phyloP scores from a whole-genome alignment of 768 basidiomycete genomes.

The Lenzites betulinus region DNA sequence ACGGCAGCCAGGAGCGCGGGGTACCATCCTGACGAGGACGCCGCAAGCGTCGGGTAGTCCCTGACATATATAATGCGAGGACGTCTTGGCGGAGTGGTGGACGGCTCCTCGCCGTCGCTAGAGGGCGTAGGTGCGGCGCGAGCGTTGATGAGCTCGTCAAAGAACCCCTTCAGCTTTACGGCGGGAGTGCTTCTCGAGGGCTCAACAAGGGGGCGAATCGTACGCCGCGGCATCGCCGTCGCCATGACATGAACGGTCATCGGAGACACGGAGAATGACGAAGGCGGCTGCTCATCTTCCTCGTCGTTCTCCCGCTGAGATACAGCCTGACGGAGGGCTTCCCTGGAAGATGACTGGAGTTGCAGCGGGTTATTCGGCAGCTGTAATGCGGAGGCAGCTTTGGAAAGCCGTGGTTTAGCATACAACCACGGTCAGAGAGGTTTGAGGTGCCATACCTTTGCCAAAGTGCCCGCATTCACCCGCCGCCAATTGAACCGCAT shows the following conservation, averaged over 20 bases:
- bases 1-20: constrained; percentile 78
- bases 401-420: neutral
- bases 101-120: constrained; percentile 28
- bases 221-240: constrained; percentile 29
- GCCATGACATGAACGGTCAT: constrained; percentile 49
- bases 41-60: constrained; percentile 75
- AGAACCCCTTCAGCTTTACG: constrained; percentile 64
- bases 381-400: constrained; percentile 71
- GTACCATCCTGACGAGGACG: constrained; percentile 78
- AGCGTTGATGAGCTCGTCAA: constrained; percentile 76
- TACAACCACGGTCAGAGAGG: neutral
- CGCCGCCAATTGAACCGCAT: constrained; percentile 81
- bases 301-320: constrained; percentile 40
- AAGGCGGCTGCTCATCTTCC: constrained; percentile 50
- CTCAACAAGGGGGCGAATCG: constrained; percentile 15
- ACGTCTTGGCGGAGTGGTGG: constrained; percentile 27
- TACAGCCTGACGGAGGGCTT: constrained; percentile 33
- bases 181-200: constrained; percentile 35
- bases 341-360: constrained; percentile 40
- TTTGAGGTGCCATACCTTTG: constrained; percentile 49
- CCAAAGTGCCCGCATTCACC: constrained; percentile 90
- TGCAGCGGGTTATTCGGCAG: constrained; percentile 79
- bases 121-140: constrained; percentile 31
- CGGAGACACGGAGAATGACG: constrained; percentile 40
- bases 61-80: constrained; percentile 85